Percentiles rank a stretch among this genome's conserved stretches.
These are phyloP conservation scores for Psilocybe mexicana DNA, from an alignment of 1,284 basidiomycete species.

Conservation along the genomic window DNA sequence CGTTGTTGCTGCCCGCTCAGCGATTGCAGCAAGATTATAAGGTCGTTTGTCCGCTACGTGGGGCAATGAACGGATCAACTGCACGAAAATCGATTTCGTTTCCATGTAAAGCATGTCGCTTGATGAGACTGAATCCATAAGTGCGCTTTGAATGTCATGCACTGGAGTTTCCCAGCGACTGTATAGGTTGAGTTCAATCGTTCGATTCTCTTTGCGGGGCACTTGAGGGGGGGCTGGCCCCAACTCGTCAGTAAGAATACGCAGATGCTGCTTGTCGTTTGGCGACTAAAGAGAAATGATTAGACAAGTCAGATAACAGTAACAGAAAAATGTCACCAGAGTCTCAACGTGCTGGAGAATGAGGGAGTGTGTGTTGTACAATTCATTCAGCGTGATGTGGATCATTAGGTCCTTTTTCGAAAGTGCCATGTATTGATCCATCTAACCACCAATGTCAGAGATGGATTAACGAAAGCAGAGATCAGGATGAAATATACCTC, in stretches of 20 bases:
- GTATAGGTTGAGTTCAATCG: constrained; percentile 91
- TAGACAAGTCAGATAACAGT: constrained; percentile 4
- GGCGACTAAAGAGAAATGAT: constrained; percentile 66
- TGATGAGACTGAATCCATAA: constrained; percentile 97
- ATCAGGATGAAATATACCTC: constrained; percentile 60
- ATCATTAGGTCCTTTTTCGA: constrained; percentile 99
- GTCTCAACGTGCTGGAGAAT: constrained; percentile 95
- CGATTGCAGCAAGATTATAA: constrained; percentile 86
- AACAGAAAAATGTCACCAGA: constrained; percentile 58
- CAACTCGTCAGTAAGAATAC: constrained; percentile 94
- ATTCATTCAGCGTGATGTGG: constrained; percentile 98
- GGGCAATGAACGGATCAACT: constrained; percentile 94
- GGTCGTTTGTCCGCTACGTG: constrained; percentile 82
- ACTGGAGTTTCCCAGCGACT: constrained; percentile 99
- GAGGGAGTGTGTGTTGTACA: constrained; percentile 97
- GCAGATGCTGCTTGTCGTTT: constrained; percentile 96
- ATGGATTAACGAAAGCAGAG: neutral
- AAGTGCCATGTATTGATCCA: constrained; percentile 99
- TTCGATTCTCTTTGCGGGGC: constrained; percentile 95
- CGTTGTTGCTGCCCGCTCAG: constrained; percentile 94
- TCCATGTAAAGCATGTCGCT: constrained; percentile 99
- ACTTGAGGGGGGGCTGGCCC: constrained; percentile 92
- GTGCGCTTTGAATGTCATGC: constrained; percentile 93
- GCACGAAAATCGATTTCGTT: constrained; percentile 98
- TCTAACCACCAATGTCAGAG: constrained; percentile 47